Evolutionary conservation across 176 grass and related monocot species (phyloP).

Genomic region (Cenchrus fungigraminus): DNA sequence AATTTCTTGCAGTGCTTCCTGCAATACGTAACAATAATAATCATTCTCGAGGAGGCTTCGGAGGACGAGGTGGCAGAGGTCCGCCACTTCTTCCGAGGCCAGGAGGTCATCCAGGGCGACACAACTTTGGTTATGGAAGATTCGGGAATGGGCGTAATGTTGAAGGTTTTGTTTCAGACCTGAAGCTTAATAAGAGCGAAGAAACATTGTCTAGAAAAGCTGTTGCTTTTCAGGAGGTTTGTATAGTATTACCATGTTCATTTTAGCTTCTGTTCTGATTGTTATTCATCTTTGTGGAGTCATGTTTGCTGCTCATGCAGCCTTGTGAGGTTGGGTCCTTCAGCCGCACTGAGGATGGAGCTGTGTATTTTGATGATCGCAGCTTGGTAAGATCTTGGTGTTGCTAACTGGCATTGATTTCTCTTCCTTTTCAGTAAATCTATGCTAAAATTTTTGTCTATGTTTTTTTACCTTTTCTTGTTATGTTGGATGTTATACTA

Average conservation of each 20-base stretch:
- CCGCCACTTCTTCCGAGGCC: constrained; percentile 87
- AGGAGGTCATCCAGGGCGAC: constrained; percentile 70
- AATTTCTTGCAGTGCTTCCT: constrained; percentile 70
- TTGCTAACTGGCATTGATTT: constrained; percentile 30
- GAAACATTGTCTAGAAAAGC: constrained; percentile 95
- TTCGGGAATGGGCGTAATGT: constrained; percentile 79
- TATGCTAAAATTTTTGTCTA: constrained; percentile 23
- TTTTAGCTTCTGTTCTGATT: constrained; percentile 40
- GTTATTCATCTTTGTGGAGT: constrained; percentile 18
- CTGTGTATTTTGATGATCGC: constrained; percentile 90
- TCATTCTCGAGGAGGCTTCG: constrained; percentile 72
- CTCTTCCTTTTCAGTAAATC: constrained; percentile 25
- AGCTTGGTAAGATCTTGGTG: constrained; percentile 71
- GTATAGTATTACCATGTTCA: constrained; percentile 25
- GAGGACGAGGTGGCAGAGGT: constrained; percentile 77
- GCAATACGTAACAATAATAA: constrained; percentile 68
- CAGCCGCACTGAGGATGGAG: constrained; percentile 82
- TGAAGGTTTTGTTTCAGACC: constrained; percentile 95
- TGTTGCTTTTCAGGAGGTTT: constrained; percentile 92
- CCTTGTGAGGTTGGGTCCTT: constrained; percentile 90
- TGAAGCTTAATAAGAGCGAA: constrained; percentile 98
- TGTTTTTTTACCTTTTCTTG: background rate
- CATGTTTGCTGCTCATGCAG: constrained; percentile 62
- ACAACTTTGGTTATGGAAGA: constrained; percentile 72
- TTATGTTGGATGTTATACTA: constrained; percentile 32